These are phyloP conservation scores for Pseudogymnoascus sp. DNA, from an alignment of 2,329 filamentous ascomycete species.

Conservation along the genomic window DNA sequence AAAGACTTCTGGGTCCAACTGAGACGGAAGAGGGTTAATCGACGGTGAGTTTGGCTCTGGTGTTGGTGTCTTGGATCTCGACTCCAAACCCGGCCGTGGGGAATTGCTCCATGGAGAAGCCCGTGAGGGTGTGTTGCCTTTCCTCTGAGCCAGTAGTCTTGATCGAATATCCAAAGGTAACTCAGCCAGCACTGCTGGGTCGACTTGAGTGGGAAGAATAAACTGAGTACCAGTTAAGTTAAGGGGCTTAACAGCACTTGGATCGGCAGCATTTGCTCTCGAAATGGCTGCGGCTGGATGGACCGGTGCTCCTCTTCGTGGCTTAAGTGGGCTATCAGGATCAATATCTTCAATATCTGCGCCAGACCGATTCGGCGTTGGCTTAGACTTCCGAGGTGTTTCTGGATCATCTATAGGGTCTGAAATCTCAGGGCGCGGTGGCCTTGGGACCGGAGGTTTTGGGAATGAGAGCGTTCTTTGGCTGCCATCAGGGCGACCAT, in stretches of 20 bases:
- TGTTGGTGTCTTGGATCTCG: constrained; percentile 21
- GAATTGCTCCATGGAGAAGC: constrained; percentile 25
- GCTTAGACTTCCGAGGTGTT: constrained; percentile 23
- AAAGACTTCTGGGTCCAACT: constrained; percentile 79
- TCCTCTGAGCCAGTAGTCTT: constrained; percentile 57
- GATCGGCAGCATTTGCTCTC: constrained; percentile 37
- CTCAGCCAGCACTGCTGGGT: constrained; percentile 73
- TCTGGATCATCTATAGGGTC: constrained; percentile 22
- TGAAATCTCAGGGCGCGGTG: constrained; percentile 21
- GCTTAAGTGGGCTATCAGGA: constrained; percentile 44
- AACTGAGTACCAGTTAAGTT: constrained; percentile 88
- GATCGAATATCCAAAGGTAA: constrained; percentile 76
- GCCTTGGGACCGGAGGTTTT: constrained; percentile 34
- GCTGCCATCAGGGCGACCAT: constrained; percentile 59
- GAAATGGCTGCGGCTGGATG: constrained; percentile 49
- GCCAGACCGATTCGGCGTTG: constrained; percentile 6
- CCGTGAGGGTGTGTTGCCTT: constrained; percentile 20
- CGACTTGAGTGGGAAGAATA: constrained; percentile 74
- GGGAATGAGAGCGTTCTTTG: constrained; percentile 74
- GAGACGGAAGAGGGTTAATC: constrained; percentile 48
- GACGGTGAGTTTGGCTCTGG: constrained; percentile 1
- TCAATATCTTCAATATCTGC: constrained; percentile 37
- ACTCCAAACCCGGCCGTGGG: constrained; percentile 33
- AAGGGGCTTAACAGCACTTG: constrained; percentile 56
- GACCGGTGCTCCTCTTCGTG: constrained; percentile 33